These are phyloP conservation scores for Scedosporium dehoogii DNA, from an alignment of 2,329 filamentous ascomycete species.

Conservation along the genomic window DNA sequence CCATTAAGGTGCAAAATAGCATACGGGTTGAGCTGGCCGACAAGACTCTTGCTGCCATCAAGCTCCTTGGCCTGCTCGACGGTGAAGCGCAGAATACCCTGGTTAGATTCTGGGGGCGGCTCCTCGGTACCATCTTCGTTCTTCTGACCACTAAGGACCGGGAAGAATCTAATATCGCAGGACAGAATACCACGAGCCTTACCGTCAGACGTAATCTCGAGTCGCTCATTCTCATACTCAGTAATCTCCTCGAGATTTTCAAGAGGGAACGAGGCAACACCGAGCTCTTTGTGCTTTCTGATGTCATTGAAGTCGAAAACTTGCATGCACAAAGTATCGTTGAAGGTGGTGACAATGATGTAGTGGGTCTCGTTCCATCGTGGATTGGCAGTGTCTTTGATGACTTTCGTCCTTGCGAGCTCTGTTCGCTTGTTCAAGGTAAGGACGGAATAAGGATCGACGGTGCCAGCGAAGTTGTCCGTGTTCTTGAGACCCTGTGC, in stretches of 20 bases:
- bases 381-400: conserved; percentile 76
- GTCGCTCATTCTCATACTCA: conserved; percentile 71
- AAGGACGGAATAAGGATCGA: conserved; percentile 81
- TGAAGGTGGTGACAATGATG: conserved; percentile 84
- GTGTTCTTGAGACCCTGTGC: conserved; percentile 89
- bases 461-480: conserved; percentile 84
- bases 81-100: conserved; percentile 87
- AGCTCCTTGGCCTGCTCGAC: conserved; percentile 95
- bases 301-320: conserved; percentile 92
- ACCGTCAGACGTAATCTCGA: conserved; percentile 78
- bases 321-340: conserved; percentile 75
- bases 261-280: conserved; percentile 68
- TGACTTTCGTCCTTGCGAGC: conserved; percentile 79
- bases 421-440: conserved; percentile 75
- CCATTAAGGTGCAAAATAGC: conserved; percentile 81
- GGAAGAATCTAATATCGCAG: conserved; percentile 89
- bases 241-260: conserved; percentile 69
- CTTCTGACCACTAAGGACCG: conserved; percentile 65
- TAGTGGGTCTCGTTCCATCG: conserved; percentile 97
- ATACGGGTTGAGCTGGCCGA: conserved; percentile 87
- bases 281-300: conserved; percentile 93
- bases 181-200: conserved; percentile 72
- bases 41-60: conserved; percentile 82
- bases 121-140: conserved; percentile 67
- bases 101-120: conserved; percentile 79